These are phyloP conservation scores for Madurella fahalii DNA, from an alignment of 2,329 filamentous ascomycete species.

Conservation along the genomic window DNA sequence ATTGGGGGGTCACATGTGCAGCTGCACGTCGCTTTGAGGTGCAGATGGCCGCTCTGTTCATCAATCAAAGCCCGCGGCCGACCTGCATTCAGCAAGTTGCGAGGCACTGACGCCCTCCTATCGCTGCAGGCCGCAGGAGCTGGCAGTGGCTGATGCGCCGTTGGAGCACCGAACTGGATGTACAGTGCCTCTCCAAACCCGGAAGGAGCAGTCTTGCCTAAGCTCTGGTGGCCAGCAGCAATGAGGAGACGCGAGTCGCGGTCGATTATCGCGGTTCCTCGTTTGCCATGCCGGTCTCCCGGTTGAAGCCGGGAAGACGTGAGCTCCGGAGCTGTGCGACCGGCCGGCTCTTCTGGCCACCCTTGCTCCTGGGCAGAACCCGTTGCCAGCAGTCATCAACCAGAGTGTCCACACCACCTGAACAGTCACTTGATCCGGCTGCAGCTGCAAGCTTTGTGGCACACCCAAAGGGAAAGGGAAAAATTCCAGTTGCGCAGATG, in stretches of 20 bases:
- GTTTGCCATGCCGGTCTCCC: not conserved
- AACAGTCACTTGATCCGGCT: conserved; percentile 26
- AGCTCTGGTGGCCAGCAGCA: too few species aligned
- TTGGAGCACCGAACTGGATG: conserved; percentile 9
- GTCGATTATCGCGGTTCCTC: not conserved
- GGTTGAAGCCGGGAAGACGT: not conserved
- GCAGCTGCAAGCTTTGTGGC: conserved; percentile 26
- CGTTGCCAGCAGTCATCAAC: too few species aligned
- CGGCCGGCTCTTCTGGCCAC: not conserved
- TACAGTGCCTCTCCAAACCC: conserved; percentile 10
- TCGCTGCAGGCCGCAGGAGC: conserved; percentile 8
- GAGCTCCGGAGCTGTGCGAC: not conserved
- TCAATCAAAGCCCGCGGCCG: conserved; percentile 15
- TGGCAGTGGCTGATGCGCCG: conserved; percentile 6
- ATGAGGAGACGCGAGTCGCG: not conserved
- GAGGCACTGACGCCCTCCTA: conserved; percentile 19
- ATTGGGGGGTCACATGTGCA: conserved; percentile 28
- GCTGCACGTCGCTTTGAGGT: conserved; percentile 24
- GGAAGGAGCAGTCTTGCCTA: conserved; percentile 8
- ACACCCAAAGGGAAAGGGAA: conserved; percentile 13
- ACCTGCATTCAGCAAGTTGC: conserved; percentile 22
- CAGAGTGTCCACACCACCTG: conserved; percentile 20
- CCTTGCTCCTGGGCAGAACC: not conserved
- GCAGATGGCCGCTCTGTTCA: conserved; percentile 26
- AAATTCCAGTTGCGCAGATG: not conserved